Evolutionary conservation across 2,329 filamentous ascomycete species (phyloP).

Genomic region (Chalaropsis ovoidea): DNA sequence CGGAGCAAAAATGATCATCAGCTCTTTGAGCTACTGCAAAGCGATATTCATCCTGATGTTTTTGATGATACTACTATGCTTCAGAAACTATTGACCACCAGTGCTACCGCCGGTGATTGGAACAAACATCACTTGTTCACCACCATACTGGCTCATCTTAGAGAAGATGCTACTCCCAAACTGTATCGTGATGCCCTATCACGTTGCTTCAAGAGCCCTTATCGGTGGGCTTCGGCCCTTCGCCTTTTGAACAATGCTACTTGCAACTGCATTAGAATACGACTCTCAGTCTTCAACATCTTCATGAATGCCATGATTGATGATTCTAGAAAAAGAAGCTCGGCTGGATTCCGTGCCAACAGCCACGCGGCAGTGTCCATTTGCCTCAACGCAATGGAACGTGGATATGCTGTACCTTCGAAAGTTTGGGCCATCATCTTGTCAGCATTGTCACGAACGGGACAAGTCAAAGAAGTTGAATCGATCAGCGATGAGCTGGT

Average conservation of each 20-base stretch:
- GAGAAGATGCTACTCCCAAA: slow-evolving; percentile 26
- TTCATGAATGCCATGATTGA: slow-evolving; percentile 16
- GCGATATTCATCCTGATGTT: slow-evolving; percentile 47
- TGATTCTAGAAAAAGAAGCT: slow-evolving; percentile 12
- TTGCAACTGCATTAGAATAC: not conserved
- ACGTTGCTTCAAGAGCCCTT: slow-evolving; percentile 28
- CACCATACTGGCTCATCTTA: slow-evolving; percentile 33
- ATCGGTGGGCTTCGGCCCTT: slow-evolving; percentile 30
- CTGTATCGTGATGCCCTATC: slow-evolving; percentile 28
- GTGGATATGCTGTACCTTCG: slow-evolving; percentile 18
- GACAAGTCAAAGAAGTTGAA: slow-evolving; percentile 15
- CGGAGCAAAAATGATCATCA: slow-evolving; percentile 43
- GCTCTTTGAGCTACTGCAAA: slow-evolving; percentile 39
- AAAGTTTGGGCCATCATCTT: slow-evolving; percentile 19
- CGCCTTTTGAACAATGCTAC: slow-evolving; percentile 18
- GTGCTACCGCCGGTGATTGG: slow-evolving; percentile 33
- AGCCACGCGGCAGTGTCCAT: slow-evolving; percentile 13
- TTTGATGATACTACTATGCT: slow-evolving; percentile 41
- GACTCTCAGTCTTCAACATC: slow-evolving; percentile 15
- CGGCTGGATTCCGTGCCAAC: slow-evolving; percentile 8
- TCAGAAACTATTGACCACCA: slow-evolving; percentile 34
- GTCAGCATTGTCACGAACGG: slow-evolving; percentile 4
- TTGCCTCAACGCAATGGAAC: slow-evolving; percentile 18
- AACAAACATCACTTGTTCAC: slow-evolving; percentile 38
- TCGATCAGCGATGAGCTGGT: slow-evolving; percentile 7